Conservation (phyloP, 148 eudicot species). For the Vaccinium corymbosum region DNA sequence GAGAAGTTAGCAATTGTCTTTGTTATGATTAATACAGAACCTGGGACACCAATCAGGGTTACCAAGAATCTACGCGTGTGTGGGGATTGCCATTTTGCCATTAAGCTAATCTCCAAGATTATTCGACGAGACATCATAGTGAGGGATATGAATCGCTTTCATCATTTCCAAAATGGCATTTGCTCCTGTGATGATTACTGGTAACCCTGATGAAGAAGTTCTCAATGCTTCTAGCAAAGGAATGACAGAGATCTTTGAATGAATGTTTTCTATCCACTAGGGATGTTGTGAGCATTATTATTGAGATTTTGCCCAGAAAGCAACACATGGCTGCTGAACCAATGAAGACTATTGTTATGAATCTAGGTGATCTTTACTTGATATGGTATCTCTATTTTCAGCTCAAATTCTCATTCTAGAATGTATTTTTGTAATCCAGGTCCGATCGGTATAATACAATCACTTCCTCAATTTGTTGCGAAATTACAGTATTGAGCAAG, state of each 20-base stretch:
- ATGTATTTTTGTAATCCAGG: not conserved
- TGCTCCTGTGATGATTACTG: conserved; percentile 83
- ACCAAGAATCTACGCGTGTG: conserved; percentile 76
- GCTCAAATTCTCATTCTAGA: not conserved
- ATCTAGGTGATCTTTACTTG: not conserved
- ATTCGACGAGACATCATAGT: conserved; percentile 49
- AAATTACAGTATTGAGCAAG: not conserved
- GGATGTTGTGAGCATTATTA: not conserved
- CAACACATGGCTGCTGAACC: not conserved
- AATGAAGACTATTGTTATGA: not conserved
- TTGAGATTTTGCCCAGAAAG: not conserved
- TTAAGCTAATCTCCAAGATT: conserved; percentile 66
- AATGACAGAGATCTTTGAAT: not conserved
- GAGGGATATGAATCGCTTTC: conserved; percentile 70
- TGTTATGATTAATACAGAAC: conserved; percentile 43
- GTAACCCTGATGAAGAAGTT: conserved; percentile 27
- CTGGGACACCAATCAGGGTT: conserved; percentile 47
- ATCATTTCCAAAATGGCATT: conserved; percentile 50
- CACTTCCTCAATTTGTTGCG: not conserved
- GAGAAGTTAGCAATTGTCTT: conserved; percentile 71
- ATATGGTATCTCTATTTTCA: not conserved
- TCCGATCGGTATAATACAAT: not conserved
- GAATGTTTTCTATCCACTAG: not conserved
- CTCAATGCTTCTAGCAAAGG: not conserved
- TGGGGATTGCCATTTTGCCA: conserved; percentile 72